Conservation (phyloP, 2,329 filamentous ascomycete species). For the Fusarium sublunatum region DNA sequence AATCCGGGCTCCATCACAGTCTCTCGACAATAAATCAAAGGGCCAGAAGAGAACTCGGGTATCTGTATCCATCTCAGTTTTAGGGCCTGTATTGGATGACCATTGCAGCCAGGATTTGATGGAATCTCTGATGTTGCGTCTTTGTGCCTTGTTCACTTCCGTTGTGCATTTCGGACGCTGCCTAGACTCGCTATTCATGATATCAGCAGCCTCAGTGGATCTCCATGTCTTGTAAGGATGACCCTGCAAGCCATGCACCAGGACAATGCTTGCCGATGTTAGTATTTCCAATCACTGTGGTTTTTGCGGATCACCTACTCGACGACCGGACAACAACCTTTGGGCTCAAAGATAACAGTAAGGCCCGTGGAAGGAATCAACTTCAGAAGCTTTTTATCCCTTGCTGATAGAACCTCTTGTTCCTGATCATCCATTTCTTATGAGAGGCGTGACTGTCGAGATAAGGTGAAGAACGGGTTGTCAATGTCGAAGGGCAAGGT, state of each 20-base stretch:
- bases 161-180: rapidly evolving
- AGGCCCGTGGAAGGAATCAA: no score
- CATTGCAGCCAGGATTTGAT: neutral
- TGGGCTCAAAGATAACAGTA: no score
- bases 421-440: no score
- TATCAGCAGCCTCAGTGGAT: no score
- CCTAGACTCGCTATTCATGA: rapidly evolving
- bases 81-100: neutral
- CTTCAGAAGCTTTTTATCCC: no score
- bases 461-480: no score
- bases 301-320: no score
- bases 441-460: no score
- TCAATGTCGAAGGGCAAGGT: no score
- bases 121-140: neutral
- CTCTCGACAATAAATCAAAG: conserved; percentile 6
- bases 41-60: conserved; percentile 24
- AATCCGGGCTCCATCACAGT: conserved; percentile 6
- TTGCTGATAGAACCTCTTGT: no score
- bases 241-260: conserved; percentile 26
- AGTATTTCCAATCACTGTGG: no score
- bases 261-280: conserved; percentile 8
- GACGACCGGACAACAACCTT: no score
- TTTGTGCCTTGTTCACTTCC: neutral
- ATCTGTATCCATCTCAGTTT: neutral
- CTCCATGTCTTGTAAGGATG: conserved; percentile 31